Conservation (phyloP, 1,284 basidiomycete species). For the Volvariella volvacea region DNA sequence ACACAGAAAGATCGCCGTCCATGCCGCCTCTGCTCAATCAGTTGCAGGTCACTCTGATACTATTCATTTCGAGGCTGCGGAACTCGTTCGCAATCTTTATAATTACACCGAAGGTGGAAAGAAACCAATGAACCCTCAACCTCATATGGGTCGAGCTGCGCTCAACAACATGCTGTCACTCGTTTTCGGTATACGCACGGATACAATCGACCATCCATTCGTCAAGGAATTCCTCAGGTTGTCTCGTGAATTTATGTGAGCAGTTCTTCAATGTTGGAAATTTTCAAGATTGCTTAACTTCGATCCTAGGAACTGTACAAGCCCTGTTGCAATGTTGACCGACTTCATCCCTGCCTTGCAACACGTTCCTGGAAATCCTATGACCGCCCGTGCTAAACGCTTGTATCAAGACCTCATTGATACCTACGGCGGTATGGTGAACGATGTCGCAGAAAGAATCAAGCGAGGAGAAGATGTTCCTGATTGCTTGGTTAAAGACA, state of each 20-base stretch:
- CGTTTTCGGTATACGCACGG: constrained; percentile 28
- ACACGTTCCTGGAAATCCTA: constrained; percentile 20
- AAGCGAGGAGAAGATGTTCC: constrained; percentile 27
- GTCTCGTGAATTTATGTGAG: constrained; percentile 30
- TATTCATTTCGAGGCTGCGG: constrained; percentile 29
- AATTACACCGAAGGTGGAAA: constrained; percentile 18
- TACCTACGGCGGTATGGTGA: constrained; percentile 29
- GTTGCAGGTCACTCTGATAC: constrained; percentile 24
- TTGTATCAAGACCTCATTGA: constrained; percentile 26
- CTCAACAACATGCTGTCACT: constrained; percentile 34
- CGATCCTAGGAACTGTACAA: constrained; percentile 13
- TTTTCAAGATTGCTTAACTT: background rate
- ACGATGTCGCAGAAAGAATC: constrained; percentile 24
- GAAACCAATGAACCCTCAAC: constrained; percentile 25
- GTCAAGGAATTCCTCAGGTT: constrained; percentile 24
- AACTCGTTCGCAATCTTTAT: constrained; percentile 27
- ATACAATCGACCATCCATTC: constrained; percentile 23
- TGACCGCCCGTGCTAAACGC: constrained; percentile 23
- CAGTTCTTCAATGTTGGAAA: no score
- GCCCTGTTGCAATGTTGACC: constrained; percentile 32
- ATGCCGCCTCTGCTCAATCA: constrained; percentile 23
- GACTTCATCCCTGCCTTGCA: constrained; percentile 35
- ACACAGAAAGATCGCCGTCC: constrained; percentile 31
- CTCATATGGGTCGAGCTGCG: constrained; percentile 25
- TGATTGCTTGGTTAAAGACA: constrained; percentile 29